A percentile compares a stretch with the other conserved stretches of the same genome.
These are phyloP conservation scores for Penicillium concentricum DNA, from an alignment of 2,329 filamentous ascomycete genomes.

Conservation along the genomic window DNA sequence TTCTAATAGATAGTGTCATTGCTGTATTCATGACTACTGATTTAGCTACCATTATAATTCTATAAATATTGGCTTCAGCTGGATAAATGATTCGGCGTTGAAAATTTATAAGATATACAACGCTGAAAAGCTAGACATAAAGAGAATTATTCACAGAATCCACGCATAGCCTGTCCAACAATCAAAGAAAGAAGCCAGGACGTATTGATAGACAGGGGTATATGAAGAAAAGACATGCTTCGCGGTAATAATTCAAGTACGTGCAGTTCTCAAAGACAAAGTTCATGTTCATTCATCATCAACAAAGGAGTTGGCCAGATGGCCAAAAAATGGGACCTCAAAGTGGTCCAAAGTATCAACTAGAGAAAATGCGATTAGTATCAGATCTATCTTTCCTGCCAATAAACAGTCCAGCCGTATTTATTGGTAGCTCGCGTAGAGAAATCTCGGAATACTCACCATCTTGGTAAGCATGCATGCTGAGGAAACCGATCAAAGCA, in stretches of 20 bases:
- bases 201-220: constrained; percentile 19
- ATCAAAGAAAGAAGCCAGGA: not conserved
- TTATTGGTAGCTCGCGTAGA: not conserved
- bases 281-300: constrained; percentile 68
- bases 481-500: constrained; percentile 71
- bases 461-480: constrained; percentile 78
- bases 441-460: constrained; percentile 52
- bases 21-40: not conserved
- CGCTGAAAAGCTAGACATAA: not conserved
- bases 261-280: constrained; percentile 3
- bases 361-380: constrained; percentile 26
- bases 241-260: constrained; percentile 10
- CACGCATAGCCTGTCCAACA: not conserved
- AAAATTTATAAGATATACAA: not conserved
- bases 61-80: not conserved
- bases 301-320: constrained; percentile 80
- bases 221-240: constrained; percentile 17
- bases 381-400: not conserved
- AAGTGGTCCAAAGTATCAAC: constrained; percentile 67
- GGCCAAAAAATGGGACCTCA: constrained; percentile 84
- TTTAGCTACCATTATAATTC: not conserved
- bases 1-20: not conserved
- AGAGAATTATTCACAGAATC: not conserved
- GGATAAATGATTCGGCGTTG: not conserved
- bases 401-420: not conserved